Base-by-base conservation (phyloP, 140 eudicot genomes). In the Eryngium alpinum region DNA sequence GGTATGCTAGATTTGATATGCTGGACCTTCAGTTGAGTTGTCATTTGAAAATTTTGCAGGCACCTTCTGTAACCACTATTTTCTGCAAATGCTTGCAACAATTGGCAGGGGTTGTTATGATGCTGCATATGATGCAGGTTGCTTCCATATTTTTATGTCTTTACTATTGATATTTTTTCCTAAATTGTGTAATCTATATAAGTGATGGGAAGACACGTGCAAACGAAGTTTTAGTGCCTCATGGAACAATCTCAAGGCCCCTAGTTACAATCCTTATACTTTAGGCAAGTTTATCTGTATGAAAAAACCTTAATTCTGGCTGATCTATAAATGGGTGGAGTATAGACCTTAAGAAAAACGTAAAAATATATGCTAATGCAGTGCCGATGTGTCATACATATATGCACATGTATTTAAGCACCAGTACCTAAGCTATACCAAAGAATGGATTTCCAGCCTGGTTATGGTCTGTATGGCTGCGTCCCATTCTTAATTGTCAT, bases 11-110 rank as follows among this genome's bases (percentile, higher is more conserved):
- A 38, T 38, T 38, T 38, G 46, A 38, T 38, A 2, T 38, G 46
- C 4, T 38, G 46, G 46, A 38, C 46, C 46, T 38, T 25, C 25
- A 49, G n/a, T 75, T 22, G 15, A 44, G 11, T 75, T 46, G n/a
- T 50, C 24, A 72, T 49, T 50, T 16, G 49, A 43, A 66, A 38
- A n/a, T 25, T 67, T 52, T 89, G 82, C 84, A 94, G 98, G 98
- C 72, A 78, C 88, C 83, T 94, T 84, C 83, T 94, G 98, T 77
- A 94, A 94, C 63, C 97, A 92, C 87, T 90, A 94, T 80, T 94
- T 94, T 80, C 86, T 94, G 75, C 88, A 86, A 90, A 88, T 86
- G 94, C 96, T 94, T 75, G 92, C 98, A 84, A 85, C 82, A 79
- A 86, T 90, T 49, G 83, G 98, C 79, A 82, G 77, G 80, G 98